A percentile compares a stretch with the other conserved stretches of the same genome.
Conservation (phyloP, 495 filamentous ascomycete genomes). For the Echria macrotheca region DNA sequence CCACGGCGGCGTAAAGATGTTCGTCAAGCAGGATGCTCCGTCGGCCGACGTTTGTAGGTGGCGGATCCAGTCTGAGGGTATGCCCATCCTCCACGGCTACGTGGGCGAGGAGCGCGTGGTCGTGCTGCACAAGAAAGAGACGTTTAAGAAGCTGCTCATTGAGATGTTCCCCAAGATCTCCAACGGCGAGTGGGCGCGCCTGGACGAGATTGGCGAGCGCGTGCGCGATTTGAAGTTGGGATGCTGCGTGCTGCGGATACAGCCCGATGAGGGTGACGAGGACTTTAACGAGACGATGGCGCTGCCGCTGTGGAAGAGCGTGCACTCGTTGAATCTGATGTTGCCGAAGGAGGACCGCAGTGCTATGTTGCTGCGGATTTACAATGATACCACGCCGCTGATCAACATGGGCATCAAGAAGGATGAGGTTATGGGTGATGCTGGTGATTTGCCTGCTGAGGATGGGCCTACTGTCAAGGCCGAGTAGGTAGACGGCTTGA, state of each 20-base stretch:
- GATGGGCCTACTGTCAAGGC: too few relatives aligned
- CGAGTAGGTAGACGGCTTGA: too few relatives aligned
- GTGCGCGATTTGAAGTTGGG: constrained; percentile 76
- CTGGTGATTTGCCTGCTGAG: constrained; percentile 9
- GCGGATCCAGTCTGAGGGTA: constrained; percentile 91
- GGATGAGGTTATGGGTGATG: constrained; percentile 15
- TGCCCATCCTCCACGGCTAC: constrained; percentile 82
- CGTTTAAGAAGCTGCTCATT: constrained; percentile 69
- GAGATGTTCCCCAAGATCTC: constrained; percentile 92
- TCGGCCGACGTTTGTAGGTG: constrained; percentile 77
- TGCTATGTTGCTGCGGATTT: constrained; percentile 87
- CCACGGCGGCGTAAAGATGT: constrained; percentile 96
- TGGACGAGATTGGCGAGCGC: constrained; percentile 84
- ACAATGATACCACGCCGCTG: constrained; percentile 75
- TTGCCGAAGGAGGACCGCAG: constrained; percentile 91
- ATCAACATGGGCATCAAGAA: constrained; percentile 51
- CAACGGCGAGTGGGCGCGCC: constrained; percentile 58
- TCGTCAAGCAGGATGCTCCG: constrained; percentile 93
- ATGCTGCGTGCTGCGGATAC: constrained; percentile 82
- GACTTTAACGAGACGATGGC: constrained; percentile 77
- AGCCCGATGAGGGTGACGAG: constrained; percentile 60
- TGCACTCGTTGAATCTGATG: constrained; percentile 89
- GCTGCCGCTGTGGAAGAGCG: constrained; percentile 84
- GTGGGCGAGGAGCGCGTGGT: constrained; percentile 75
- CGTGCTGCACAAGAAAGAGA: constrained; percentile 64